phyloP scores from a whole-genome alignment of 1,139 yeast species.

The Pichia sp. region DNA sequence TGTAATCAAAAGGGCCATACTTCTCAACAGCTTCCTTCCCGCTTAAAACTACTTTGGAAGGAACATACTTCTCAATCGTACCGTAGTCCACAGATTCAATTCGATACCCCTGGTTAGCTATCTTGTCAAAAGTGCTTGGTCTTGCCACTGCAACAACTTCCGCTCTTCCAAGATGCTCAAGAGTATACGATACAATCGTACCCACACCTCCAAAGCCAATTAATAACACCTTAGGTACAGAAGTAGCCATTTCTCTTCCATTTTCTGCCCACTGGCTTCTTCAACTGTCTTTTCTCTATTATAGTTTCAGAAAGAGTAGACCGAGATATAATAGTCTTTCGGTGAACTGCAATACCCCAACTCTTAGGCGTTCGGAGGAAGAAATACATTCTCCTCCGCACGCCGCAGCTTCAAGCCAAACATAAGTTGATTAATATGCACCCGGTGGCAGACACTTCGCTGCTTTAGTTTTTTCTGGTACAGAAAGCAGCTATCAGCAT shows the following conservation, averaged over 20 bases:
- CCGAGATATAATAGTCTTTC: too few species aligned
- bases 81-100: conserved; percentile 63
- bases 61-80: conserved; percentile 46
- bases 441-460: not conserved
- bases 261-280: too few species aligned
- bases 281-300: too few species aligned
- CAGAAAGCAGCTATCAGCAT: not conserved
- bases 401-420: too few species aligned
- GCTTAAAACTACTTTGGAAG: conserved; percentile 39
- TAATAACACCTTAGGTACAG: conserved; percentile 38
- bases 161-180: conserved; percentile 44
- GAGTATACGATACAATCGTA: conserved; percentile 56
- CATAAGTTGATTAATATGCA: not conserved
- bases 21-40: conserved; percentile 24
- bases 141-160: conserved; percentile 61
- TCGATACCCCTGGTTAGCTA: conserved; percentile 49
- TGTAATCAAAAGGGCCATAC: conserved; percentile 56
- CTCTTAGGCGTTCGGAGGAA: too few species aligned
- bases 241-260: not conserved
- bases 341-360: too few species aligned
- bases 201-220: conserved; percentile 77
- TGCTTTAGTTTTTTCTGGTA: not conserved
- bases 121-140: conserved; percentile 55
- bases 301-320: too few species aligned
- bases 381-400: too few species aligned